Conservation (phyloP, 441 rosid species). For the Melastoma candidum region DNA sequence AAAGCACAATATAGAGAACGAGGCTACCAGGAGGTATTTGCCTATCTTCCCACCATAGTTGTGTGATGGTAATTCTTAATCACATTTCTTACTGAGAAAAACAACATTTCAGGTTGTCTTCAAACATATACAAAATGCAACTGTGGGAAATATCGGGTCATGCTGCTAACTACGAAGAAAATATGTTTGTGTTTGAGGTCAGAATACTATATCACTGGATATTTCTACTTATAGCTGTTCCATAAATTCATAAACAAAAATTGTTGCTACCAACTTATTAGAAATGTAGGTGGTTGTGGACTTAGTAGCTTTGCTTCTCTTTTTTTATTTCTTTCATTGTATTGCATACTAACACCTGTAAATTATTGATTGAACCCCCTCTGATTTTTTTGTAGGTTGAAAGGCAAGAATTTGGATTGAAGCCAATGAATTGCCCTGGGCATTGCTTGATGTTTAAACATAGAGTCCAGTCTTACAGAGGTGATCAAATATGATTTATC, state of each 20-base stretch:
- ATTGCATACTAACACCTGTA: background rate
- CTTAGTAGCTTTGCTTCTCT: too few relatives aligned
- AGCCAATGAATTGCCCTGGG: conserved; percentile 99
- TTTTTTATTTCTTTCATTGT: background rate
- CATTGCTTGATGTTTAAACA: conserved; percentile 96
- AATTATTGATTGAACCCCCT: background rate
- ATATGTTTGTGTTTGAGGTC: conserved; percentile 93
- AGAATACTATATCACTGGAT: conserved; percentile 11
- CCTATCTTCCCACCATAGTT: conserved; percentile 12
- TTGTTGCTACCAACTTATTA: too few relatives aligned
- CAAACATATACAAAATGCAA: conserved; percentile 89
- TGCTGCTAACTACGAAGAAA: conserved; percentile 92
- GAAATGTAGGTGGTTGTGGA: too few relatives aligned
- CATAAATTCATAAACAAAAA: too few relatives aligned
- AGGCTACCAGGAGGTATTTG: conserved; percentile 84
- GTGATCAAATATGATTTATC: conserved; percentile 24
- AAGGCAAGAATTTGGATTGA: conserved; percentile 90
- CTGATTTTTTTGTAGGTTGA: conserved; percentile 43
- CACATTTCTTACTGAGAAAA: conserved; percentile 10
- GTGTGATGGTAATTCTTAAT: conserved; percentile 7
- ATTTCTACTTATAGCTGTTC: too few relatives aligned
- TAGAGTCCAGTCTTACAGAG: conserved; percentile 89
- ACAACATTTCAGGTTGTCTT: conserved; percentile 63
- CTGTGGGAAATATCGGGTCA: conserved; percentile 99
- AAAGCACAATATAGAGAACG: conserved; percentile 63